Evolutionary conservation across 441 rosid genomes (phyloP), one percentile per base, ranked within the genome.

Genomic region (Hura crepitans): DNA sequence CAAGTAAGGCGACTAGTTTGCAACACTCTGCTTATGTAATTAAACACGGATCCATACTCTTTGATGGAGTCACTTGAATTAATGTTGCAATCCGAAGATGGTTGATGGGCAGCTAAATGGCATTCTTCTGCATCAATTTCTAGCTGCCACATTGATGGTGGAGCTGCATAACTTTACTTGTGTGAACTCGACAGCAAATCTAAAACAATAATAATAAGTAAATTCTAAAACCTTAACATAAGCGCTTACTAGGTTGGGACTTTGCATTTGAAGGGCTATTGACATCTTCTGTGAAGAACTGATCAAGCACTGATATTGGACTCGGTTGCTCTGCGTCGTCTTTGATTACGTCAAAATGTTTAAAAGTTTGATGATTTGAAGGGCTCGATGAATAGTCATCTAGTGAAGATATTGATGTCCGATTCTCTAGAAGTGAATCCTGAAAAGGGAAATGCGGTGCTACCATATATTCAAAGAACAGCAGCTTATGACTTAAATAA

Each of bases 291-390:
- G 67, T 31, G 66, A 64, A 78, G 63, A 78, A 73, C 45, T 80
- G 85, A 55, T 86, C 87, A 11, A 89, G 87, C 66, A 92, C 91
- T 30, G 96, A 85, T 13, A 88, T 79, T 1, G 92, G 91, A 85
- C 96, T 88, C n/a, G 89, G 86, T 71, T 86, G 92, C 68, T 86
- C 92, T 62, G 66, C 72, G 62, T 72, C 65, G 46, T 74, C 80
- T 45, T 78, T 75, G 46, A 9, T 42, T 65, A 64, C 62, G 55
- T 63, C 69, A 51, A 77, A 66, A 30, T 56, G 75, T 58, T 72
- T 78, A 37, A 50, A 28, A 65, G 62, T 81, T 63, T 66, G 73
- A 42, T 57, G 62, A 25, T 70, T 75, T 49, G 30, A 62, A 67
- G 72, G 81, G 71, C 79, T 71, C 49, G 86, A 72, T 28, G 68